Conservation (phyloP, 192 early-diverging fungal species). For the Backusella macrospora region DNA sequence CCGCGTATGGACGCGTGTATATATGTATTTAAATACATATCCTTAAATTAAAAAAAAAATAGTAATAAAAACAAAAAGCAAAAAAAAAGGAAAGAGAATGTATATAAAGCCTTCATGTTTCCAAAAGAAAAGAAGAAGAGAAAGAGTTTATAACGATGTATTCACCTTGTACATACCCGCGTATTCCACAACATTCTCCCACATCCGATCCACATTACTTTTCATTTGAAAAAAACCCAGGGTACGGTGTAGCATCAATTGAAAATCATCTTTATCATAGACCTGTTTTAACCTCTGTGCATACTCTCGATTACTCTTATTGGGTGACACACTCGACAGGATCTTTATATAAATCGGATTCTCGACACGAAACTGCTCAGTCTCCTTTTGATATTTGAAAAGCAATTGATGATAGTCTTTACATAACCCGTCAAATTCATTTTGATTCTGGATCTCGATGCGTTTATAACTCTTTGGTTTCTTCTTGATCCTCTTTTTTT, state of each 20-base stretch:
- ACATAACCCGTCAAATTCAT: neutral
- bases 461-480: neutral
- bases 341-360: neutral
- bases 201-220: neutral
- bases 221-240: neutral
- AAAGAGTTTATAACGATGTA: neutral
- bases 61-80: too few species aligned
- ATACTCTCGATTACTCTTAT: slow-evolving; percentile 4
- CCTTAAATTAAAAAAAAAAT: too few species aligned
- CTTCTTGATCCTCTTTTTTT: neutral
- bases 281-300: neutral
- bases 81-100: too few species aligned
- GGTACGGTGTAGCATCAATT: neutral
- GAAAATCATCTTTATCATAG: neutral
- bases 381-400: neutral
- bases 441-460: neutral
- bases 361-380: neutral
- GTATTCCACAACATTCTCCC: neutral
- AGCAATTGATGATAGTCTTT: neutral
- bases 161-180: neutral
- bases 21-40: too few species aligned
- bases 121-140: too few species aligned
- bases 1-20: too few species aligned
- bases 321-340: neutral
- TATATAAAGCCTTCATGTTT: too few species aligned